Evolutionary conservation across 164 flowering plant genomes (phyloP), one percentile per base, ranked within the genome.

Genomic region (Cinnamomum micranthum): DNA sequence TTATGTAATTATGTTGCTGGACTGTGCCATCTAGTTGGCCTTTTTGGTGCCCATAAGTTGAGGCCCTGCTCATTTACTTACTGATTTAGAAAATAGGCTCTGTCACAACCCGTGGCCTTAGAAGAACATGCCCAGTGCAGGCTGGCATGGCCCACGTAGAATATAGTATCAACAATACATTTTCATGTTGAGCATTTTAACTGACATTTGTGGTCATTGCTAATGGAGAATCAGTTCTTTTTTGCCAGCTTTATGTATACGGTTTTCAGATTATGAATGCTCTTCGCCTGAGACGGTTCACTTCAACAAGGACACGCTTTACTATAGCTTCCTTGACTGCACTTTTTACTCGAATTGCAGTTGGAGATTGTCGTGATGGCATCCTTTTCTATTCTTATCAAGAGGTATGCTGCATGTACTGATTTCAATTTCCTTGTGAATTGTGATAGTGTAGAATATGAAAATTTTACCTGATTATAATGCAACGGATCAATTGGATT

Each of bases 331-430:
- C 92, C 66, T 82, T 95, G 88, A 85, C 92, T 71, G 73, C 97
- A 50, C 84, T 87, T 63, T 82, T 80, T 79, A 89, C 88, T 69
- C 89, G 92, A 84, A 95, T 95, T 82, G 99, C 92, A 73, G 97
- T 95, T 78, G 97, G 98, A 75, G 99, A 95, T 85, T 91, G 97
- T 80, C 96, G 99, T 63, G 99, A 95, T 90, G 99, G 99, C 31
- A 76, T 95, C 77, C 93, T 95, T 80, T 89, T 91, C 80, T 95
- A 86, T 81, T 81, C 93, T 19, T 93, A 91, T 77, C 87, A 88
- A 66, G 99, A 93, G 95, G 98, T 93, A 75, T 47, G 69, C 33
- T 58, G 28, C 62, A 52, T 50, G 11, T 50, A 47, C 47, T 17
- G 71, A 28, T 35, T 47, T 69, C 13, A 28, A 19, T n/a, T 35